Conservation (phyloP, 768 basidiomycete species). For the Boletus rubescentipes region DNA sequence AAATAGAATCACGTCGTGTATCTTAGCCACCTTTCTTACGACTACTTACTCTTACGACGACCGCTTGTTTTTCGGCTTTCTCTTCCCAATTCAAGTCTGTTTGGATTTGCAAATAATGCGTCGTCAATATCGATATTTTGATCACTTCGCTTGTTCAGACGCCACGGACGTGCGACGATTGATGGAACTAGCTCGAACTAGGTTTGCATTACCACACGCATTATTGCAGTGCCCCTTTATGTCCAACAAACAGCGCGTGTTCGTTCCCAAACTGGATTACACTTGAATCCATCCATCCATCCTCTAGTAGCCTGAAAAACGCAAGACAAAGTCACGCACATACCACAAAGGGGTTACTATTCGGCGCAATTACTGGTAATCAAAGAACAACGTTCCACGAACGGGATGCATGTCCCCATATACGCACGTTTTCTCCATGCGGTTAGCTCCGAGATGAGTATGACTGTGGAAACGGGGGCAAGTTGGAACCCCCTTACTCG, state of each 20-base stretch:
- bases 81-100: background rate
- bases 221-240: background rate
- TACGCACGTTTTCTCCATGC: background rate
- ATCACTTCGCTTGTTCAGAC: conserved; percentile 2
- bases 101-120: background rate
- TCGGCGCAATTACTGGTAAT: conserved; percentile 1
- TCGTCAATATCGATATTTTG: background rate
- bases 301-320: background rate
- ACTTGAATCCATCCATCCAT: background rate
- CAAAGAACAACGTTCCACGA: background rate
- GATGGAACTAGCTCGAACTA: background rate
- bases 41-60: too few species aligned
- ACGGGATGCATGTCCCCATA: background rate
- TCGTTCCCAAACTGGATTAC: background rate
- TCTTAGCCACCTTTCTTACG: conserved; percentile 16
- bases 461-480: conserved; percentile 7
- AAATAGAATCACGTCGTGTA: conserved; percentile 24
- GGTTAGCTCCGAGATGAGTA: conserved; percentile 8
- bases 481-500: background rate
- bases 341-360: background rate
- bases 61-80: conserved; percentile 2
- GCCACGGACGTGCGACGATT: background rate
- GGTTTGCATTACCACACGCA: background rate
- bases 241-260: background rate
- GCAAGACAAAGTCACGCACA: background rate